Evolutionary conservation across 2,329 filamentous ascomycete genomes (phyloP).

Genomic region (Trichoderma sp.): DNA sequence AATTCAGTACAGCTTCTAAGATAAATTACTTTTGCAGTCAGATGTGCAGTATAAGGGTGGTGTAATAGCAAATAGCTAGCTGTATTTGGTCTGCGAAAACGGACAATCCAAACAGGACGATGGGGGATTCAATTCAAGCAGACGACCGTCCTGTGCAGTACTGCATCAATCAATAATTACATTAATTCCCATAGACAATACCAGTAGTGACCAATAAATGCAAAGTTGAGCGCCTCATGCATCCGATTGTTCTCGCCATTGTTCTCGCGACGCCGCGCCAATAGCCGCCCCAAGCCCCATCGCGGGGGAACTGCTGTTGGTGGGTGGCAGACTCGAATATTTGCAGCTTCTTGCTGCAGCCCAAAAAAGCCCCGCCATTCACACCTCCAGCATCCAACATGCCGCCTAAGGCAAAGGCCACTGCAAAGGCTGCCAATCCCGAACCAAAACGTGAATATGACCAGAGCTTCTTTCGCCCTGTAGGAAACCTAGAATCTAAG

Average conservation of each 20-base stretch:
- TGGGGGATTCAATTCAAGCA: not conserved
- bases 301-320: slow-evolving; percentile 6
- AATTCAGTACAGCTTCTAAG: not conserved
- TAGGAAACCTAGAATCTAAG: not conserved
- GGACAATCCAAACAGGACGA: not conserved
- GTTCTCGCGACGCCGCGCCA: not conserved
- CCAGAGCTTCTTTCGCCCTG: not conserved
- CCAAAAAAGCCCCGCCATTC: slow-evolving; percentile 26
- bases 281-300: not conserved
- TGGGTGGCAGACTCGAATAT: not conserved
- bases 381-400: slow-evolving; percentile 25
- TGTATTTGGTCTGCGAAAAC: not conserved
- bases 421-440: slow-evolving; percentile 26
- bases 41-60: not conserved
- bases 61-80: not conserved
- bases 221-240: not conserved
- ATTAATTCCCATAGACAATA: not conserved
- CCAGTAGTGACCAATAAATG: not conserved
- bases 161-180: not conserved
- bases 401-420: slow-evolving; percentile 30
- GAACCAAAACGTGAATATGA: slow-evolving; percentile 30
- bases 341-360: not conserved
- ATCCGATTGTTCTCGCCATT: slow-evolving; percentile 15
- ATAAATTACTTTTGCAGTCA: too few species aligned
- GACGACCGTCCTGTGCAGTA: not conserved